Conservation (phyloP, 73 alveolate genomes). For the Tetrahymena thermophila region DNA sequence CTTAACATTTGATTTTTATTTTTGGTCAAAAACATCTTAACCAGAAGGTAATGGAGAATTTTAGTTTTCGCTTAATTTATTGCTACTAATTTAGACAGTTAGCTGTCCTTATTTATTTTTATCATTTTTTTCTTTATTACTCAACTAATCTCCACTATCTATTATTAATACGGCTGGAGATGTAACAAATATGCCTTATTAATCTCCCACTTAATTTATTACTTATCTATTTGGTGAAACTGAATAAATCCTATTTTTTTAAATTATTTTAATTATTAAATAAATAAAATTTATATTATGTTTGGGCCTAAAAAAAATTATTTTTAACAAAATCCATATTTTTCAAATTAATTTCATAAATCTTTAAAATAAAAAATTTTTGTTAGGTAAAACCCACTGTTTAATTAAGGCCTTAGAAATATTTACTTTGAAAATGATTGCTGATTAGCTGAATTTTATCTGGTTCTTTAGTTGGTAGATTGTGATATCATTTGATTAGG, state of each 20-base stretch:
- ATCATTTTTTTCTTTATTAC: too few species aligned
- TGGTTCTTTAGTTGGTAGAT: not conserved
- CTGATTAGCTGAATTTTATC: not conserved
- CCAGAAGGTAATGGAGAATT: not conserved
- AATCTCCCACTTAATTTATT: not conserved
- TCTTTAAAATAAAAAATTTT: too few species aligned
- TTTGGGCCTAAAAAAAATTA: too few species aligned
- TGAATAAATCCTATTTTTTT: not conserved
- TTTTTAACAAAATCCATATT: too few species aligned
- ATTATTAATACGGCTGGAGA: not conserved
- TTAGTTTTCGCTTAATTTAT: too few species aligned
- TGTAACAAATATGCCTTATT: not conserved
- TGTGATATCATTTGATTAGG: not conserved
- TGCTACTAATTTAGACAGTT: too few species aligned
- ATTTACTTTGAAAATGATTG: not conserved
- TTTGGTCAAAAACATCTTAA: not conserved
- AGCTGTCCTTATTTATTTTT: too few species aligned
- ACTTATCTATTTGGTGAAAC: not conserved
- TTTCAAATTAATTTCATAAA: too few species aligned
- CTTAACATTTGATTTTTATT: not conserved
- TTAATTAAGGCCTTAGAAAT: not conserved
- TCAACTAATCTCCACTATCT: not conserved
- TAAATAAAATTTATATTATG: too few species aligned
- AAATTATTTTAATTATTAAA: not conserved
- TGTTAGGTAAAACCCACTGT: too few species aligned